Base-by-base conservation (phyloP, 176 grass and related monocot species). In the Bonia amplexicaulis region DNA sequence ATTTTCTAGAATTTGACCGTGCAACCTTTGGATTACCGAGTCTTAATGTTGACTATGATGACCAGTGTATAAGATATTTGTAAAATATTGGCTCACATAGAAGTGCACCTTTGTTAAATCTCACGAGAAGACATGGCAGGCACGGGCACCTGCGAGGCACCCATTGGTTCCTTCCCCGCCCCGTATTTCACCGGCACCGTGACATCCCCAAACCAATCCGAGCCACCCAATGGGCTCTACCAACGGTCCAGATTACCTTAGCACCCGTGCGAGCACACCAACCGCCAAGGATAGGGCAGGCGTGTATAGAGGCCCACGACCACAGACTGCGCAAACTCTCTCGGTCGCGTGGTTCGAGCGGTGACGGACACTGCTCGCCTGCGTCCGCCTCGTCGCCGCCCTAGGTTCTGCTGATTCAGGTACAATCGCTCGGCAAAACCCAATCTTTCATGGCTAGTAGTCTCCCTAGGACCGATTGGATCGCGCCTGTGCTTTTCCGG, bases 331-430 rank as follows among this genome's bases (percentile, higher is more conserved):
- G 33, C 60, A 77, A 46, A n/a, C 69, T 63, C 68, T 77, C 35
- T 77, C 35, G 22, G 73, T 45, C 73, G n/a, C 62, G 47, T 78
- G 64, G 65, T 53, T 85, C 41, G 22, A 77, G 82, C 29, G 16
- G 70, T 64, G 9, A 13, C 23, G 23, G 5, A 13, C 49, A 69
- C 74, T 25, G 63, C 74, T 78, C 63, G 17, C 40, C 49, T 59
- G 35, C 74, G 19, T 69, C 63, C 22, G 48, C 45, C 19, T 51
- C 81, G 10, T 51, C 44, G 12, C 31, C 59, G 14, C 23, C 57
- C 71, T 29, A 26, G 47, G 15, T 76, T 76, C 47, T 55, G 12
- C 63, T 12, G 25, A 60, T 69, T 76, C 74, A 85, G 74, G 83
- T 77, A 58, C 35, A 19, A 25, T 27, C 13, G 13, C 60, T 14